Percentiles rank a stretch among this genome's conserved stretches.
These are phyloP conservation scores for Pyrenochaeta sp. DNA, from an alignment of 2,329 filamentous ascomycete genomes.

Conservation along the genomic window DNA sequence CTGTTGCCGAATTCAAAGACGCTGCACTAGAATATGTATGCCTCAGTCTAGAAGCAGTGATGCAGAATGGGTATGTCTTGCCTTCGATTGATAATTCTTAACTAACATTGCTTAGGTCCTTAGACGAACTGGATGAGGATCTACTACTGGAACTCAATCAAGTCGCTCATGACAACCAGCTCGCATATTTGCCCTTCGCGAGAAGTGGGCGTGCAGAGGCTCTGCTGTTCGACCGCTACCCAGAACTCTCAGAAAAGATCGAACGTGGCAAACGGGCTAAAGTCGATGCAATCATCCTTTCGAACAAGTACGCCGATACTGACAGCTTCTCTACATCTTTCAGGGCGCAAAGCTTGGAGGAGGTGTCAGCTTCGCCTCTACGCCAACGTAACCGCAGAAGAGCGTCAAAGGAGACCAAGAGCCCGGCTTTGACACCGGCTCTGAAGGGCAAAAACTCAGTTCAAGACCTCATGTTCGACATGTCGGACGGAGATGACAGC, in stretches of 20 bases:
- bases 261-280: slow-evolving; percentile 73
- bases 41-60: slow-evolving; percentile 87
- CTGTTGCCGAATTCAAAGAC: slow-evolving; percentile 85
- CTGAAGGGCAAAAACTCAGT: slow-evolving; percentile 74
- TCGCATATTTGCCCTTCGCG: slow-evolving; percentile 77
- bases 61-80: slow-evolving; percentile 76
- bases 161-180: slow-evolving; percentile 82
- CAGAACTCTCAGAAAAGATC: slow-evolving; percentile 70
- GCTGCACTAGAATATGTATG: slow-evolving; percentile 90
- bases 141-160: slow-evolving; percentile 82
- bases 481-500: slow-evolving; percentile 78
- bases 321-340: slow-evolving; percentile 71
- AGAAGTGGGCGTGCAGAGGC: slow-evolving; percentile 77
- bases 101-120: slow-evolving; percentile 58
- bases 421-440: slow-evolving; percentile 70
- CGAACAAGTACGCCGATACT: slow-evolving; percentile 68
- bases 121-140: slow-evolving; percentile 86
- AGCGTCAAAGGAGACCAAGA: slow-evolving; percentile 59
- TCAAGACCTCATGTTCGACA: slow-evolving; percentile 87
- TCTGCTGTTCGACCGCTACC: slow-evolving; percentile 70
- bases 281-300: slow-evolving; percentile 79
- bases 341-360: slow-evolving; percentile 72
- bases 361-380: slow-evolving; percentile 60
- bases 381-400: slow-evolving; percentile 53
- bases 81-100: background rate